Evolutionary conservation across 2,329 filamentous ascomycete species (phyloP), one percentile per base, ranked within the genome.

Genomic region (Gyromitra esculenta): DNA sequence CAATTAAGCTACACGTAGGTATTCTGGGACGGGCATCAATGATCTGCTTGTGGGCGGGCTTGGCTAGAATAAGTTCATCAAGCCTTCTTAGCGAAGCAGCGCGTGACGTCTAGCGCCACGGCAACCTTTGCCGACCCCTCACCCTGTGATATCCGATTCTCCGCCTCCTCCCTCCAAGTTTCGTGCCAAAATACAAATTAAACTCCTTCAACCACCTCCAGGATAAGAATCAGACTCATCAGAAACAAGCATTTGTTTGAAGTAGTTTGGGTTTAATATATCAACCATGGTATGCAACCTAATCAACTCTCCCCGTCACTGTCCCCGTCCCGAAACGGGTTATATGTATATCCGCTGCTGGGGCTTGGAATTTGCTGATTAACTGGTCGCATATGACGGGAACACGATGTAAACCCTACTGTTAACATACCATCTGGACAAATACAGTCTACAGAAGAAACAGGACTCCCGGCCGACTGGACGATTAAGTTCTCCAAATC

Each of bases 401-500:
- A 57, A 65, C 59, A 41, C 50, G 35, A 43, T 59, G 18, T 39
- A 43, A 64, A 62, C 57, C 45, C 43, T 31, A 62, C 45, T 50
- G 35, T 71, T 75, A 71, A 75, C 67, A 45, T 59, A 18, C 39
- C 43, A 48, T 50, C 59, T 75, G 56, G 37, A 37, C 43, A 48
- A 64, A 18, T 37, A 41, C 68, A 75, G 72, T 75, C 72, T 71
- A 70, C 72, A 63, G 72, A 75, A 75, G 91, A 94, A 73, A 90
- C 91, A 81, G 95, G 95, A 83, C 89, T 97, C 79, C 94, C 94
- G 78, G 84, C 89, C 64, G 90, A 90, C 84, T 97, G 95, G 94
- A 96, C 98, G 86, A 93, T 99, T 83, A 93, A 96, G 84, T 93
- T 96, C 86, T 97, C 93, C 84, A 97, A 97, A 87, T 97, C 93